A percentile compares a stretch with the other conserved stretches of the same genome.
phyloP scores from a whole-genome alignment of 192 early-diverging fungal species.

The Entomortierella parvispora region DNA sequence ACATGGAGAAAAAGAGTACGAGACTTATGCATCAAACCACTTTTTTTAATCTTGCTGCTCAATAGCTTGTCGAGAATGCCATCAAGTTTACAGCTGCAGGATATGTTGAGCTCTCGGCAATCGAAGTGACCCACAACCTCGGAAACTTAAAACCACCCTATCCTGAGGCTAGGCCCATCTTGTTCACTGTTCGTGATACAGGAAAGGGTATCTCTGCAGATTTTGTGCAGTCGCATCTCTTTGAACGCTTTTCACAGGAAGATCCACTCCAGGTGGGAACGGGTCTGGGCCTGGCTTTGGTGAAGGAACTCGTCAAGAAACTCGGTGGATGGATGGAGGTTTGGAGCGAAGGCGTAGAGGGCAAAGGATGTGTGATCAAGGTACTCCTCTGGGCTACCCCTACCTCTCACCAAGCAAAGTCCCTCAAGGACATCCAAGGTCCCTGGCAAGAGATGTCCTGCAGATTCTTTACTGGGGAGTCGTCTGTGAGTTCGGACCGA shows the following conservation, averaged over 20 bases:
- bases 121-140: conserved; percentile 14
- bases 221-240: conserved; percentile 57
- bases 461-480: conserved; percentile 36
- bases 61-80: conserved; percentile 53
- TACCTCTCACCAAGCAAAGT: conserved; percentile 18
- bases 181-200: conserved; percentile 62
- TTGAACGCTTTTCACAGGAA: conserved; percentile 62
- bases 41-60: neutral
- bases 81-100: conserved; percentile 64
- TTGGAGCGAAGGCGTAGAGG: conserved; percentile 51
- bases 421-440: conserved; percentile 23
- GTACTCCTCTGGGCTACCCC: conserved; percentile 42
- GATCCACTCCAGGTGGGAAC: conserved; percentile 63
- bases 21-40: neutral
- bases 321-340: conserved; percentile 61
- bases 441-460: conserved; percentile 32
- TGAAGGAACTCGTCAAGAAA: conserved; percentile 53
- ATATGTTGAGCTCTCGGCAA: conserved; percentile 57
- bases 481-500: conserved; percentile 26
- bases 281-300: conserved; percentile 59
- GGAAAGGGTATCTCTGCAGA: conserved; percentile 59
- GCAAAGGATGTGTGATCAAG: conserved; percentile 50
- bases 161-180: conserved; percentile 31
- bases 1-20: neutral
- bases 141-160: conserved; percentile 24